phyloP scores from a whole-genome alignment of 805 yeast species.

The Yarrowia yakushimensis region DNA sequence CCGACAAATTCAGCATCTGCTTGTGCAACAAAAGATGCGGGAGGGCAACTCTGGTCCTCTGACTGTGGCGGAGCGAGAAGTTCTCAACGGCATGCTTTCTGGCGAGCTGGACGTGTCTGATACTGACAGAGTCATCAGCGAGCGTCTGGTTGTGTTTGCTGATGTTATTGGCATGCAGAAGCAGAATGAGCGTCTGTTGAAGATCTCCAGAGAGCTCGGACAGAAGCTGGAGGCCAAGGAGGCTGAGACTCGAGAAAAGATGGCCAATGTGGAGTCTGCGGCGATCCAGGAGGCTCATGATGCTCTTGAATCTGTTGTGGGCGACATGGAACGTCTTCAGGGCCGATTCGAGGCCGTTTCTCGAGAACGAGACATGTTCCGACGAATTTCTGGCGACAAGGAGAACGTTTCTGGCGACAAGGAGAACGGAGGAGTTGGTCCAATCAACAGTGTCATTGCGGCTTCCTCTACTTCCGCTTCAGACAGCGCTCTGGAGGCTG shows the following conservation, averaged over 20 bases:
- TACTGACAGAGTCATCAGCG: constrained; percentile 67
- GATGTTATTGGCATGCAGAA: constrained; percentile 64
- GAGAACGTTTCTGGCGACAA: constrained; percentile 28
- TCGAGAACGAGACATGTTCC: constrained; percentile 68
- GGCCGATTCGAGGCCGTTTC: constrained; percentile 51
- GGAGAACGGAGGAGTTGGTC: constrained; percentile 4
- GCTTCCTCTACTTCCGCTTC: constrained; percentile 25
- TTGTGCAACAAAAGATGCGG: constrained; percentile 57
- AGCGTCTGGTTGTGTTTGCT: constrained; percentile 67
- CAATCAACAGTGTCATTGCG: not conserved
- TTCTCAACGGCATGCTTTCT: constrained; percentile 53
- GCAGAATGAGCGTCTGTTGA: constrained; percentile 69
- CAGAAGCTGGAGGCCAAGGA: constrained; percentile 66
- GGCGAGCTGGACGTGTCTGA: constrained; percentile 46
- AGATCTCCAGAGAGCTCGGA: constrained; percentile 68
- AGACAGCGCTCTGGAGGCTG: constrained; percentile 36
- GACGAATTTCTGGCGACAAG: constrained; percentile 35
- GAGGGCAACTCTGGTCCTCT: constrained; percentile 60
- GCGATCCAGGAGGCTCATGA: constrained; percentile 39
- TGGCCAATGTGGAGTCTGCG: constrained; percentile 35
- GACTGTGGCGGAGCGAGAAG: constrained; percentile 59
- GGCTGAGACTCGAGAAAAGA: constrained; percentile 30
- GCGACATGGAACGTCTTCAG: constrained; percentile 46
- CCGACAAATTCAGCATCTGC: constrained; percentile 71
- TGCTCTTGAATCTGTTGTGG: constrained; percentile 35